phyloP scores from a whole-genome alignment of 805 yeast genomes.

The Myxozyma mucilagina region DNA sequence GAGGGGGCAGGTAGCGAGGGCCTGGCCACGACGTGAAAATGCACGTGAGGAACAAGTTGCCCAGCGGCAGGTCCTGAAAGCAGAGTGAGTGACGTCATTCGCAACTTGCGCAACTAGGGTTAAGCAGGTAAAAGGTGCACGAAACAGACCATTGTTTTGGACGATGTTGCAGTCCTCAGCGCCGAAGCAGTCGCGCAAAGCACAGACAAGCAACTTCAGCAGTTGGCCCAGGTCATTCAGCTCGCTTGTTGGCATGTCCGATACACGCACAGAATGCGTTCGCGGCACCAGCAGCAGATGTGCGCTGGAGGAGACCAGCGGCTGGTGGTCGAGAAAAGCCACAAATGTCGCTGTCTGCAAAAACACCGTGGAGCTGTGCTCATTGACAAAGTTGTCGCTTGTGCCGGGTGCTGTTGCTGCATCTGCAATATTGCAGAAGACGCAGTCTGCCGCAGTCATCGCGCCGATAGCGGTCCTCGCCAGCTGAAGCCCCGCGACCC shows the following conservation, averaged over 20 bases:
- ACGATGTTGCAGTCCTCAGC: conserved; percentile 40
- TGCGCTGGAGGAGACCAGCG: conserved; percentile 40
- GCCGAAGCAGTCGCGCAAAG: conserved; percentile 28
- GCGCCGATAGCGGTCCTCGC: not conserved
- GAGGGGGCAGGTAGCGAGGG: not conserved
- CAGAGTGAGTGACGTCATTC: not conserved
- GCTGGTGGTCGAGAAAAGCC: conserved; percentile 43
- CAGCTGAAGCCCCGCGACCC: not conserved
- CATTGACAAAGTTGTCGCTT: not conserved
- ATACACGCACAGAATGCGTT: conserved; percentile 35
- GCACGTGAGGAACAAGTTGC: conserved; percentile 90
- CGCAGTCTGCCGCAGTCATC: not conserved
- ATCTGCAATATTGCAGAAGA: not conserved
- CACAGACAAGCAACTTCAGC: conserved; percentile 36
- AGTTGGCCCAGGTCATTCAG: conserved; percentile 34
- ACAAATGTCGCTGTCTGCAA: conserved; percentile 25
- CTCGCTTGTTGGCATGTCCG: not conserved
- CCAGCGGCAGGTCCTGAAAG: conserved; percentile 64
- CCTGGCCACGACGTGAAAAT: conserved; percentile 85
- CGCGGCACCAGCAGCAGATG: conserved; percentile 43
- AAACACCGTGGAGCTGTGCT: not conserved
- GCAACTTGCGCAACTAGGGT: not conserved
- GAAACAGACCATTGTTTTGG: conserved; percentile 54
- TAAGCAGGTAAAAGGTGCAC: not conserved
- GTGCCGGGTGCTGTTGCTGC: not conserved